Evolutionary conservation across 768 basidiomycete genomes (phyloP), one percentile per base, ranked within the genome.

Genomic region (Russula virescens): DNA sequence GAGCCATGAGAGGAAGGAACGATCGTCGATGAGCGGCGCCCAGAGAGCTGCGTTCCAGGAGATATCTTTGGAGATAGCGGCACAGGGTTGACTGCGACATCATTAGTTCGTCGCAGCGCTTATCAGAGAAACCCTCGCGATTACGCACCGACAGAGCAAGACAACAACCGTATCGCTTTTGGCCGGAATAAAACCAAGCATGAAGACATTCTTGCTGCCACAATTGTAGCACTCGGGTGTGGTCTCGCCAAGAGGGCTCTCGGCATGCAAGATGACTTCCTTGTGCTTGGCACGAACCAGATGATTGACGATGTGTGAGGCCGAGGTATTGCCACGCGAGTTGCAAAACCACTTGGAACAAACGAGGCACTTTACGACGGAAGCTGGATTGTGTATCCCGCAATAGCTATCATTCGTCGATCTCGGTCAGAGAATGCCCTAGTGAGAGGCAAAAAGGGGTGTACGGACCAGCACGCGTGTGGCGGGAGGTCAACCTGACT

Each of bases 161-260:
- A 99, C 96, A 40, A 99, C 97, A 43, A 99, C 97, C 5, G 97
- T 98, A 71, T 99, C 97, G 71, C 91, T 93, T 78, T 99, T 99
- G 21, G 97, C 97, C 3, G 97, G 97, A 69, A 99, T 99, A 71
- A 99, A 99, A 4, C 97, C 97, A 19, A 99, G 83, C 91, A 98
- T 94, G 72, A 99, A 99, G 14, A 98, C 97, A 71, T 99, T 99
- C 77, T 97, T 98, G 79, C 91, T 95, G 18, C 97, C 97, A 71
- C 97, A 99, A 71, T 94, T 95, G 79, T 99, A 99, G 74, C 97
- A 99, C 77, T 99, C 97, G 0, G 97, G 97, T 0, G 92, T 91
- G 1, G 97, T 98, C 76, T 98, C 97, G 2, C 97, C 97, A 3
- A 99, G 80, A 2, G 96, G 93, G 62, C 90, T 89, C 69, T 98